Conservation (phyloP, 2,329 filamentous ascomycete species). For the Trichophaea hybrida region DNA sequence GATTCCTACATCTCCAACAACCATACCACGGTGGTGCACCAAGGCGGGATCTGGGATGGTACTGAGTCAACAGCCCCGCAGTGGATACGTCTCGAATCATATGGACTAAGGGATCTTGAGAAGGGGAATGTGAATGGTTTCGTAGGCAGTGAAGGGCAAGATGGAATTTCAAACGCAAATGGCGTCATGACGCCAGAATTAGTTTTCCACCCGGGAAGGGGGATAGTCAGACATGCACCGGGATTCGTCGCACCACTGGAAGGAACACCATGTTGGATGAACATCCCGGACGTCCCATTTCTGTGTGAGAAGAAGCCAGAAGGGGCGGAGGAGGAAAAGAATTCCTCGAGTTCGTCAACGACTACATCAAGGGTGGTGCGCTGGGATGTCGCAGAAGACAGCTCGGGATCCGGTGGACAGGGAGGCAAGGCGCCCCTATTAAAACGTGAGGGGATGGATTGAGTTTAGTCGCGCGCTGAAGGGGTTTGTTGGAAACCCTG, state of each 20-base stretch:
- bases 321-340: not conserved
- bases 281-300: not conserved
- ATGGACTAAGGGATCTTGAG: constrained; percentile 2
- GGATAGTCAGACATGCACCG: constrained; percentile 14
- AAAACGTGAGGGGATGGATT: no score
- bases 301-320: not conserved
- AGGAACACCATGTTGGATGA: not conserved
- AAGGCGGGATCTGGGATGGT: constrained; percentile 19
- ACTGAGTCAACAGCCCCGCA: constrained; percentile 15
- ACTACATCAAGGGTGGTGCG: no score
- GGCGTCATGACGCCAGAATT: constrained; percentile 10
- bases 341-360: no score
- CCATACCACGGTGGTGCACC: constrained; percentile 1
- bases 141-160: not conserved
- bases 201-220: constrained; percentile 13
- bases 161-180: not conserved
- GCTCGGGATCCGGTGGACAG: no score
- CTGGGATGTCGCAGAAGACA: no score
- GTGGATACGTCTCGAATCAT: constrained; percentile 15
- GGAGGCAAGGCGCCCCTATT: no score
- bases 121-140: not conserved
- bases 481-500: no score
- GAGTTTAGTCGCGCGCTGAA: no score
- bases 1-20: constrained; percentile 1
- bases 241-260: not conserved